These are phyloP conservation scores for Arctium lappa DNA, from an alignment of 129 eudicot genomes.

Conservation along the genomic window DNA sequence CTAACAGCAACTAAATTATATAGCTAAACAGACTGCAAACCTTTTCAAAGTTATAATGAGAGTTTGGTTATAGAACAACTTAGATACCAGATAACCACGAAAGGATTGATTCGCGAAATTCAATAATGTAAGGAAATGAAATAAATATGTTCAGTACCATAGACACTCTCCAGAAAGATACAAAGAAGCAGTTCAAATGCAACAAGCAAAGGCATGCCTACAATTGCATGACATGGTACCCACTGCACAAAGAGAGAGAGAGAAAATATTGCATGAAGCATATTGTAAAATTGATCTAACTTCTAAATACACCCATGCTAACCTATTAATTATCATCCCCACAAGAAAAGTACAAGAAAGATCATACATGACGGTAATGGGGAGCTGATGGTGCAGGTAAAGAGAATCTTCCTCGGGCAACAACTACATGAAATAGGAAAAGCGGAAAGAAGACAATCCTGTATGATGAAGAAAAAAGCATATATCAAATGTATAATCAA, in stretches of 20 bases:
- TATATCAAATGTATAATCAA: neutral
- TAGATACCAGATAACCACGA: neutral
- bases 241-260: constrained; percentile 59
- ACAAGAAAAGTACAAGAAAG: neutral
- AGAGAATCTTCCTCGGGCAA: constrained; percentile 90
- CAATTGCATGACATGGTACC: constrained; percentile 88
- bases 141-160: constrained; percentile 41
- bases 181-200: constrained; percentile 95
- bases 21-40: constrained; percentile 6
- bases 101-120: neutral
- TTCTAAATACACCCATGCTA: neutral
- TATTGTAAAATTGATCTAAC: constrained; percentile 7
- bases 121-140: neutral
- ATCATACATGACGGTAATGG: constrained; percentile 67
- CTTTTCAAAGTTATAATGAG: neutral
- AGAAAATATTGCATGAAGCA: constrained; percentile 5
- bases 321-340: neutral
- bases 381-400: constrained; percentile 88
- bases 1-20: neutral
- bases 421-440: constrained; percentile 75
- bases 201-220: constrained; percentile 80
- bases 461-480: constrained; percentile 25
- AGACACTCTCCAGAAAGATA: constrained; percentile 61
- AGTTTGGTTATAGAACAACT: neutral
- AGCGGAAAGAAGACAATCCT: constrained; percentile 79